Base-by-base conservation (phyloP, 805 yeast species). In the Candida morakotiae region DNA sequence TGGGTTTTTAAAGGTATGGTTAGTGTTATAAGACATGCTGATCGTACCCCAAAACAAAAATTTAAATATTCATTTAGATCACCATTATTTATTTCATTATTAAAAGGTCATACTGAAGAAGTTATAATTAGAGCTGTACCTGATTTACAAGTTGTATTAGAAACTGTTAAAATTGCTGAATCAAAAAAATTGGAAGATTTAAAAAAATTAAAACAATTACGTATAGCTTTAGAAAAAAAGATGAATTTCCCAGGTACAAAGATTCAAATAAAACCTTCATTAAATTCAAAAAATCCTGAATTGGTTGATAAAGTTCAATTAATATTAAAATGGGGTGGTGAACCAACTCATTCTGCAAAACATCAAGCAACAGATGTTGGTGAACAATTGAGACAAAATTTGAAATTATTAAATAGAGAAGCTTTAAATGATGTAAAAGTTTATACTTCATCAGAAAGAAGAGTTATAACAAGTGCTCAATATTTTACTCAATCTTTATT, bases 311-410 rank as follows among this genome's bases (percentile, higher is more conserved):
- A 93, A 56, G 97, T 91, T 17, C 98, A 93, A 60, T 81, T 93
- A 45, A 94, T 93, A 44, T 69, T 93, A 51, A 93, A 93, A 58
- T 93, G 98, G 98, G 98, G 98, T 51, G 99, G 99, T 45, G 99
- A 93, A 60, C 97, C 98, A 5, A 93, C 99, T 1, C 99, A 93
- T 59, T 88, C 97, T 9, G 97, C 98, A 2, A 77, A 82, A 45
- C 85, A 87, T 57, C 99, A 93, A 64, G 95, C 96, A 1, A 75
- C 82, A 20, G 99, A 93, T 60, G 77, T 93, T 14, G 99, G 98
- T 37, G 98, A 91, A 55, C 96, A 89, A 61, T 75, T 85, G 66
- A 80, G 98, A 53, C 96, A 91, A 56, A 95, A 93, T 58, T 75
- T 88, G 49, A 82, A 86, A 54, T 71, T 93, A 41, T 70, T 93